Base-by-base conservation (phyloP, 2,329 filamentous ascomycete genomes). In the Iodosphaeria phyllophila region DNA sequence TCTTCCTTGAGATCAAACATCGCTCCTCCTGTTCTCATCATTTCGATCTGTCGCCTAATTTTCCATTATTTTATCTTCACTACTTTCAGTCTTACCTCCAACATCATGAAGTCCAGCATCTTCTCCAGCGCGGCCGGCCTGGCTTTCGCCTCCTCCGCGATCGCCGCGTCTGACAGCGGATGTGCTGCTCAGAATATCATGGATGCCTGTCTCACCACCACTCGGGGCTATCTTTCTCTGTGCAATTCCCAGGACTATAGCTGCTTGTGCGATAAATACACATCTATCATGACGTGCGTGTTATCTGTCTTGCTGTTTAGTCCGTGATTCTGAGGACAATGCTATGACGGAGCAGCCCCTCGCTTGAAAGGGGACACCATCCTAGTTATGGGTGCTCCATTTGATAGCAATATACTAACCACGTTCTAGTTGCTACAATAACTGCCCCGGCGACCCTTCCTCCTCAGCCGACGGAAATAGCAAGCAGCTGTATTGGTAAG, bases 221-320 rank as follows among this genome's bases (percentile, higher is more conserved):
- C 47, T 0, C 32, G 40, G 31, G 40, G 42, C 17, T 51, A 53
- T 22, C 27, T 46, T 5, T 29, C 23, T n/a, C 35, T 38, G 5
- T 54, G 51, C 29, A 23, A 38, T n/a, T 41, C 37, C 11, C 41
- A 34, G 5, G 51, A 54, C 31, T 53, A 45, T 15, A 27, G 27
- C 25, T 74, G 69, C 47, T 50, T 70, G 16, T 74, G 68, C 47
- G 48, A 55, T 24, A 55, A 62, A 35, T 64, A 60, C 43, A 56
- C 41, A 18, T 53, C 61, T 26, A 50, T 66, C 18, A 36, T 63
- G 34, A 63, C 56, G 57, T 59, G 40, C 27, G 46, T 35, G n/a
- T 11, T 4, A 37, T 34, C 8, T 22, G 16, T n/a, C 17, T 20
- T 8, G 9, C 3, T 15, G 6, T 8, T 14, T 5, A 6, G 7